Evolutionary conservation across 495 filamentous ascomycete species (phyloP).

Genomic region (Penicillium odoratum): DNA sequence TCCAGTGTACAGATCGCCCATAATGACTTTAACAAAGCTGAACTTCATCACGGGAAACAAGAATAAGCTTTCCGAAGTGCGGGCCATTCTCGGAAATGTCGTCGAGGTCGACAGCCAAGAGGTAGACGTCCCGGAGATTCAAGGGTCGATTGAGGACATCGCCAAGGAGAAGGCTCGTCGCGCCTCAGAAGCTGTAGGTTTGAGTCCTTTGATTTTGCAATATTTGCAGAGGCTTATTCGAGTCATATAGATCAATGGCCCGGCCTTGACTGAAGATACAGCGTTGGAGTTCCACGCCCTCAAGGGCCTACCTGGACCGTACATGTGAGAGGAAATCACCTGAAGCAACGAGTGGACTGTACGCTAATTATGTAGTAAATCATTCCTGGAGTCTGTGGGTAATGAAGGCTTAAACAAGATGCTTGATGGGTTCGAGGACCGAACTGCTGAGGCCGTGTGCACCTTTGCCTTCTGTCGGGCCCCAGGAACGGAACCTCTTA

Average conservation of each 20-base stretch:
- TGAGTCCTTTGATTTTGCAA: neutral
- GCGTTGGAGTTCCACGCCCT: conserved; percentile 89
- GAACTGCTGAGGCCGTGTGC: conserved; percentile 88
- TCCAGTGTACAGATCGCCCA: conserved; percentile 5
- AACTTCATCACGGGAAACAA: conserved; percentile 97
- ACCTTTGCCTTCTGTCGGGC: conserved; percentile 91
- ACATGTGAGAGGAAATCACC: conserved; percentile 65
- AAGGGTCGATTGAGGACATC: conserved; percentile 90
- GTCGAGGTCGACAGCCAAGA: conserved; percentile 71
- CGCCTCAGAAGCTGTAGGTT: conserved; percentile 52
- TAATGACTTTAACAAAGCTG: conserved; percentile 45
- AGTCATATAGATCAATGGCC: conserved; percentile 64
- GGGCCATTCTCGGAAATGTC: conserved; percentile 74
- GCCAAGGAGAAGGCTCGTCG: conserved; percentile 80
- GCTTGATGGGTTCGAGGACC: conserved; percentile 84
- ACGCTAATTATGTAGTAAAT: conserved; percentile 64
- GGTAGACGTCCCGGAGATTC: conserved; percentile 83
- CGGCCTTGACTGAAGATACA: conserved; percentile 94
- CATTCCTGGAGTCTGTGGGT: conserved; percentile 82
- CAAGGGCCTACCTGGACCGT: conserved; percentile 89
- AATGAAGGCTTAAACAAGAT: conserved; percentile 87
- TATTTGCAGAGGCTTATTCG: neutral
- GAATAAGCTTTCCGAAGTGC: conserved; percentile 88
- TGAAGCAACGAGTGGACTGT: neutral
- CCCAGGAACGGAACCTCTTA: conserved; percentile 77